Evolutionary conservation across 1,139 yeast species (phyloP), one percentile per base, ranked within the genome.

Genomic region (Sugiyamaella novakii): DNA sequence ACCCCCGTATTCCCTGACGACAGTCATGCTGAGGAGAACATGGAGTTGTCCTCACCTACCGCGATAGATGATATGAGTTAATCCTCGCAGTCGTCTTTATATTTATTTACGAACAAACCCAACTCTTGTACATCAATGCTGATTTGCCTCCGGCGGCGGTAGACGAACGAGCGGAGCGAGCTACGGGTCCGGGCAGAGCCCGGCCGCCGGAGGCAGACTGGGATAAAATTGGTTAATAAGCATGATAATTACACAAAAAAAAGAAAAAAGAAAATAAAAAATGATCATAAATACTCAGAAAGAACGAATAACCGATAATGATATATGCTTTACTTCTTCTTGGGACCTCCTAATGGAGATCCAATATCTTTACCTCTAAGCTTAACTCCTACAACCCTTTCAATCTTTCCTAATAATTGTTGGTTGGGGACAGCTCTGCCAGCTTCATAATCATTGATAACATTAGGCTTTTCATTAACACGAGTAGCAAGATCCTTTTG

Each of bases 341-440:
- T 84, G 71, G 84, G 82, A 47, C 80, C 84, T 59, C 84, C 84
- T 60, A 92, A 77, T 37, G 98, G 96, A 64, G 84, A 83, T 56
- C 98, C 98, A 62, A 92, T 87, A 72, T 84, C 86, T 76, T 91
- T 89, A 64, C 98, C 98, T 75, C 98, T 83, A 68, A 92, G 81
- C 75, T 89, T 92, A 59, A 92, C 85, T 59, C 98, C 98, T 63
- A 92, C 77, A 39, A 86, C 96, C 70, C 97, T 81, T 75, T 92
- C 98, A 70, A 94, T 74, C 76, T 92, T 92, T 52, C 85, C 92
- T 65, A 92, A 78, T 49, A 92, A 73, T 72, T 89, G 98, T 75
- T 94, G 98, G 75, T 87, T 91, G 53, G 98, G 98, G 58, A 87
- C 82, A 47, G 96, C 98, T 68, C 96, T 82, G 52, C 96, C 98